Evolutionary conservation across 768 basidiomycete species (phyloP), one percentile per base, ranked within the genome.

Genomic region (Phylloporus sp.): DNA sequence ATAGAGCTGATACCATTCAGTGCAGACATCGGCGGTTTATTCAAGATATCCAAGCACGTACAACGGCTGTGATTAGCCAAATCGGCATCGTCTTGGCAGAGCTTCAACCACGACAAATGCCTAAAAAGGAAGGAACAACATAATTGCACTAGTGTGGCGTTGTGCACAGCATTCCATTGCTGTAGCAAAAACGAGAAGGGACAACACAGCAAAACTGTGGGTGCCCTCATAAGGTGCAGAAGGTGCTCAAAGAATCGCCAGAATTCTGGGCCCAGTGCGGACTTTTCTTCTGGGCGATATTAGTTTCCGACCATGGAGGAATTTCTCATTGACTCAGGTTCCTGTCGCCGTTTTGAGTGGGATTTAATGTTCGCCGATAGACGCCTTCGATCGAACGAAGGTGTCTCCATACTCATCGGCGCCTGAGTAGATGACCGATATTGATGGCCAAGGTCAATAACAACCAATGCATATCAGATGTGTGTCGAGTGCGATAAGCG

Each of bases 201-300:
- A 46, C 10, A 15, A 49, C 54, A 62, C 55, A 62, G 55, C 46
- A 58, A 27, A 24, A 46, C 60, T 46, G 60, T 31, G 52, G 28
- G n/a, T 9, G 15, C 20, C 31, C 28, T n/a, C n/a, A n/a, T 15
- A 35, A 32, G 6, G 31, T 35, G 26, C 40, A 10, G 26, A 42
- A 44, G 9, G 12, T 18, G 20, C 20, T 16, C 6, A 27, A 22
- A 10, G n/a, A 42, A 41, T 56, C 60, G 58, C 58, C 50, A 44
- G 27, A 46, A 43, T 39, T 29, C 45, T 36, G n/a, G 43, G 15
- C 22, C 52, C 53, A 20, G 45, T 44, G 55, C 58, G 49, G 45
- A 47, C 8, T 35, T 47, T 45, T 11, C 22, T 32, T 6, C 39
- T 56, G 63, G 44, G 58, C 58, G 56, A 54, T 43, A 35, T 22